Evolutionary conservation across 805 yeast species (phyloP).

Genomic region (Kuraishia cidri): DNA sequence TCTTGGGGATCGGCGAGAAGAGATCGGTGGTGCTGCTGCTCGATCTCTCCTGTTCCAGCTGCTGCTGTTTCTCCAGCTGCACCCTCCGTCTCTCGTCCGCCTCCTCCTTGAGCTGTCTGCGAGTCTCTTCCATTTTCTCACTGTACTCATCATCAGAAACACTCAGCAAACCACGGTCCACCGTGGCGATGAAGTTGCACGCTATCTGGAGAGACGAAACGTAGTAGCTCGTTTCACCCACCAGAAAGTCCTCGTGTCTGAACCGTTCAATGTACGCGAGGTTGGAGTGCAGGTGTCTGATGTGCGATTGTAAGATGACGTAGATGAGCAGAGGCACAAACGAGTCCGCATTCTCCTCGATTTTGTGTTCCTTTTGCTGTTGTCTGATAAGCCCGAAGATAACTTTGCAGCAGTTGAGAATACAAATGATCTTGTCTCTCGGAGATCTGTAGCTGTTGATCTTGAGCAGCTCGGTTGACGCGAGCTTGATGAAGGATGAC

Average conservation of each 20-base stretch:
- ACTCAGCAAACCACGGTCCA: constrained; percentile 50
- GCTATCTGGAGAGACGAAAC: constrained; percentile 89
- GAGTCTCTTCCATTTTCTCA: constrained; percentile 33
- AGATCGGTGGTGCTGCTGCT: constrained; percentile 6
- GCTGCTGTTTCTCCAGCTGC: constrained; percentile 3
- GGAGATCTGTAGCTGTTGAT: constrained; percentile 86
- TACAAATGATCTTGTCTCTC: constrained; percentile 86
- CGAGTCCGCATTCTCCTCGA: constrained; percentile 85
- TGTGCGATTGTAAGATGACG: constrained; percentile 63
- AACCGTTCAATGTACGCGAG: constrained; percentile 80
- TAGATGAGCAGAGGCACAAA: constrained; percentile 86
- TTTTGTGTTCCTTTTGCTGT: constrained; percentile 21
- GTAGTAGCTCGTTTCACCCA: constrained; percentile 89
- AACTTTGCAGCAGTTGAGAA: constrained; percentile 86
- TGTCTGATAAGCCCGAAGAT: constrained; percentile 81
- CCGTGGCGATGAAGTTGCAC: constrained; percentile 61
- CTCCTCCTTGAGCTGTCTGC: constrained; percentile 25
- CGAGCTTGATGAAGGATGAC: constrained; percentile 50
- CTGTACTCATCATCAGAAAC: constrained; percentile 52
- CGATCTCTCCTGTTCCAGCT: too few relatives aligned
- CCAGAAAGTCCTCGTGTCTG: constrained; percentile 62
- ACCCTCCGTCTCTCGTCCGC: constrained; percentile 10
- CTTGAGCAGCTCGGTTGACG: constrained; percentile 67
- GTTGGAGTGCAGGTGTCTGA: constrained; percentile 64
- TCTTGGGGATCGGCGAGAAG: constrained; percentile 15